Conservation (phyloP, 441 rosid genomes). For the Kokia cookei region DNA sequence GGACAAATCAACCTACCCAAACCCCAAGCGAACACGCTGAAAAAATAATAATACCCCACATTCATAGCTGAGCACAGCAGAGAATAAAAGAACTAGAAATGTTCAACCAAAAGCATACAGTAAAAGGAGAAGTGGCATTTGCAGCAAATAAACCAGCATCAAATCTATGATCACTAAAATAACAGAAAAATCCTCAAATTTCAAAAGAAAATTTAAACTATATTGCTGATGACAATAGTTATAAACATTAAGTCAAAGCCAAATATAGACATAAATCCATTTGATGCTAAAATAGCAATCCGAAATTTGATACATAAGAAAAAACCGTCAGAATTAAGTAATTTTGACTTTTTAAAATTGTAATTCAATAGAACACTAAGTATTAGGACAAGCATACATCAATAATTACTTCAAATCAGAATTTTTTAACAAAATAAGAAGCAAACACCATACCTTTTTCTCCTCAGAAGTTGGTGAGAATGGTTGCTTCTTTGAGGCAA, state of each 20-base stretch:
- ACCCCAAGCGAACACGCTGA: not conserved
- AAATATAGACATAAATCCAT: not conserved
- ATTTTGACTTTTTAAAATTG: not conserved
- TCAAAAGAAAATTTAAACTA: not conserved
- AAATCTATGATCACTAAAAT: not conserved
- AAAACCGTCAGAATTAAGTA: not conserved
- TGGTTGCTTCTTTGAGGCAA: slow-evolving; percentile 69
- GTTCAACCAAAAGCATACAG: not conserved
- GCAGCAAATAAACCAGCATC: not conserved
- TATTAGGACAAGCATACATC: not conserved
- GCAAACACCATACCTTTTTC: slow-evolving; percentile 43
- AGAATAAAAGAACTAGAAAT: not conserved
- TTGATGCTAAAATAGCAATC: not conserved
- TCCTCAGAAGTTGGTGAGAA: slow-evolving; percentile 71
- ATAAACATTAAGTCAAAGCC: not conserved
- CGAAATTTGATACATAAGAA: not conserved
- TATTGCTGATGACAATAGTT: not conserved
- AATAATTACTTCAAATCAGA: not conserved
- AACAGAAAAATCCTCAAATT: not conserved
- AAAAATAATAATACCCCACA: not conserved
- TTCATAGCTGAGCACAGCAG: not conserved
- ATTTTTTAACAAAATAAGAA: not conserved
- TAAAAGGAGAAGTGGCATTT: not conserved
- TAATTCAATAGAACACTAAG: not conserved
- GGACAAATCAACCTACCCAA: not conserved